These are phyloP conservation scores for Sporisorium graminicola DNA, from an alignment of 1,284 basidiomycete species.

Conservation along the genomic window DNA sequence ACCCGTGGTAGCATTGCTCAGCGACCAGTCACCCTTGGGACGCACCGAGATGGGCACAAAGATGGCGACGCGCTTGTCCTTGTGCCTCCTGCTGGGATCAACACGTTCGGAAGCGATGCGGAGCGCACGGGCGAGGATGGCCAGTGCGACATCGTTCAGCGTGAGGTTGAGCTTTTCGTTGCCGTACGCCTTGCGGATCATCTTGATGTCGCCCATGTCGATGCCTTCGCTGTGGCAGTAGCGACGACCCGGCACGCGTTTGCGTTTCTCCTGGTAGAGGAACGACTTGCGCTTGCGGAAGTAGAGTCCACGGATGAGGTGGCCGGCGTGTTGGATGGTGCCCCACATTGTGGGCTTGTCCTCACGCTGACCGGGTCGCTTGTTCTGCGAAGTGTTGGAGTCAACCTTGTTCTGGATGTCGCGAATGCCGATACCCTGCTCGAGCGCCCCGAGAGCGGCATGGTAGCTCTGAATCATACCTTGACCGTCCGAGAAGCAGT, in stretches of 20 bases:
- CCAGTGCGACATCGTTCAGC: slow-evolving; percentile 67
- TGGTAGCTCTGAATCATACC: slow-evolving; percentile 69
- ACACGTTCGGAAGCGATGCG: slow-evolving; percentile 62
- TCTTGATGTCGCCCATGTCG: slow-evolving; percentile 65
- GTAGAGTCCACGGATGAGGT: slow-evolving; percentile 65
- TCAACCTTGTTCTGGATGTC: slow-evolving; percentile 65
- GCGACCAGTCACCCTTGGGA: slow-evolving; percentile 64
- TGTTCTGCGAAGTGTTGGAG: slow-evolving; percentile 50
- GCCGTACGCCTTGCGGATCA: slow-evolving; percentile 65
- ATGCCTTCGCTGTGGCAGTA: slow-evolving; percentile 68
- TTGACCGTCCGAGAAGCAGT: slow-evolving; percentile 68
- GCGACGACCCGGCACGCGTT: slow-evolving; percentile 49
- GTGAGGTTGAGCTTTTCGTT: slow-evolving; percentile 58
- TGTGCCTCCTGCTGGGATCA: slow-evolving; percentile 41
- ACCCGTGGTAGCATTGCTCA: slow-evolving; percentile 66
- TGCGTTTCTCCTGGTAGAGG: slow-evolving; percentile 51
- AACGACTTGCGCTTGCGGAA: slow-evolving; percentile 64
- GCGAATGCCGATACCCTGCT: slow-evolving; percentile 55
- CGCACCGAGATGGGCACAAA: slow-evolving; percentile 67
- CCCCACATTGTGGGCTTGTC: slow-evolving; percentile 59
- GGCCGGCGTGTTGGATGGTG: slow-evolving; percentile 58
- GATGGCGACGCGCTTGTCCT: slow-evolving; percentile 67
- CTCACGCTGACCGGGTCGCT: slow-evolving; percentile 55
- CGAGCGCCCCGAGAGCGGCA: slow-evolving; percentile 63
- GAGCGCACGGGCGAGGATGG: slow-evolving; percentile 64